A percentile compares a stretch with the other conserved stretches of the same genome.
phyloP scores from a whole-genome alignment of 2,329 filamentous ascomycete species.

The Botrytis fabae region DNA sequence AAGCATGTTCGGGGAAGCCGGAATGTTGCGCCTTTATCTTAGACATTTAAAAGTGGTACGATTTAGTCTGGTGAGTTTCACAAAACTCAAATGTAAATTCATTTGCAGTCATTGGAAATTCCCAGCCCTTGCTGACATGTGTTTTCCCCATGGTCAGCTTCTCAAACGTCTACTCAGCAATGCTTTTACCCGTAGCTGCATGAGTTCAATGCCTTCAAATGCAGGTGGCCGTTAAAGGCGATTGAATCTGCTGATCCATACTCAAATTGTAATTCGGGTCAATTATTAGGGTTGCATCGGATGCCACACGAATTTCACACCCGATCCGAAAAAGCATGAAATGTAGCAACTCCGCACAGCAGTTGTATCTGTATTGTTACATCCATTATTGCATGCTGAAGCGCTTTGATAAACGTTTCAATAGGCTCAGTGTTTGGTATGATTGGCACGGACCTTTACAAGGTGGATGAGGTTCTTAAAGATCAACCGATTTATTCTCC shows the following conservation, averaged over 20 bases:
- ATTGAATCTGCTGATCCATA: constrained; percentile 2
- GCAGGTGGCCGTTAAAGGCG: constrained; percentile 10
- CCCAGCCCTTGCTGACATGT: constrained; percentile 13
- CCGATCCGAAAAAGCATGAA: constrained; percentile 16
- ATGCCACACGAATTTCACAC: not conserved
- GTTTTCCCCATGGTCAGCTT: constrained; percentile 14
- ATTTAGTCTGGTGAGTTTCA: not conserved
- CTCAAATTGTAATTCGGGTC: not conserved
- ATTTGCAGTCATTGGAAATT: constrained; percentile 10
- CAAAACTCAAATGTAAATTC: not conserved
- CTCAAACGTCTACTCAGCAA: constrained; percentile 13
- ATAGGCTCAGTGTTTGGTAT: constrained; percentile 4
- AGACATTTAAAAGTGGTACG: constrained; percentile 7
- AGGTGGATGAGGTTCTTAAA: constrained; percentile 10
- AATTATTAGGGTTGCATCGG: not conserved
- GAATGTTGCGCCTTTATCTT: constrained; percentile 2
- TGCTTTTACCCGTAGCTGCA: constrained; percentile 2
- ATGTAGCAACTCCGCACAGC: constrained; percentile 9
- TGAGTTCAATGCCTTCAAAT: constrained; percentile 8
- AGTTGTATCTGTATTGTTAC: constrained; percentile 16
- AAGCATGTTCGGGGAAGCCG: constrained; percentile 18
- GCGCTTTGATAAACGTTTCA: constrained; percentile 17
- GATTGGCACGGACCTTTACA: constrained; percentile 14
- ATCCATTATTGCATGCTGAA: constrained; percentile 11
- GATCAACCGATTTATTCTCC: constrained; percentile 21